Evolutionary conservation across 345 rosid species (phyloP), one percentile per base, ranked within the genome.

Genomic region (Eucalyptus guilfoylei): DNA sequence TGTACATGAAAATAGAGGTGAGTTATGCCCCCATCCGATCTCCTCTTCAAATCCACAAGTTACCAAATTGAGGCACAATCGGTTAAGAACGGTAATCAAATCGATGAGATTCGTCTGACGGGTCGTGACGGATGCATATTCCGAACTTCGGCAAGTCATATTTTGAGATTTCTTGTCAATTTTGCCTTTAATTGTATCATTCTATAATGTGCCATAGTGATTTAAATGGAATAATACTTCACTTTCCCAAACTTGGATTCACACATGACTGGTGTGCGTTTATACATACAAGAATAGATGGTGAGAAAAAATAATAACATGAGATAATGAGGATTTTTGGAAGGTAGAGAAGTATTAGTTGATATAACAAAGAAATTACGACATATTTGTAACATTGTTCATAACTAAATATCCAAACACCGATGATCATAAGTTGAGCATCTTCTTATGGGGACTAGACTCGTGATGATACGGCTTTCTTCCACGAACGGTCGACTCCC

Each of bases 131-230:
- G 55, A 50, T 50, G 55, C 23, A 23, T 52, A 17, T 52, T 26
- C 58, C 9, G 2, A 52, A 26, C 58, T 52, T 1, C 11, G 5
- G 26, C 58, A 52, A 28, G 67, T 60, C n/a, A 26, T 60, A 28
- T 26, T 26, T 60, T 28, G 32, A 60, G 32, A 11, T 28, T 60
- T 60, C 16, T 60, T 28, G 32, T 14, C 8, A 60, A 6, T 28
- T 60, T 12, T 60, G 0, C n/a, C 7, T 28, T 28, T 28, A 60
- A 28, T 60, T 30, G 4, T 28, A 0, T 60, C 8, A 11, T 28
- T 60, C 7, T 28, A 26, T 0, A 5, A 3, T 28, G n/a, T 12
- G 67, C 16, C 1, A 1, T 28, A 0, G 0, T 28, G 7, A 6
- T 60, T 55, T 23, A 55, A 55, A 24, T 24, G 30, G 6, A 55